phyloP scores from a whole-genome alignment of 768 basidiomycete genomes.

The Leccinum incarnatum region DNA sequence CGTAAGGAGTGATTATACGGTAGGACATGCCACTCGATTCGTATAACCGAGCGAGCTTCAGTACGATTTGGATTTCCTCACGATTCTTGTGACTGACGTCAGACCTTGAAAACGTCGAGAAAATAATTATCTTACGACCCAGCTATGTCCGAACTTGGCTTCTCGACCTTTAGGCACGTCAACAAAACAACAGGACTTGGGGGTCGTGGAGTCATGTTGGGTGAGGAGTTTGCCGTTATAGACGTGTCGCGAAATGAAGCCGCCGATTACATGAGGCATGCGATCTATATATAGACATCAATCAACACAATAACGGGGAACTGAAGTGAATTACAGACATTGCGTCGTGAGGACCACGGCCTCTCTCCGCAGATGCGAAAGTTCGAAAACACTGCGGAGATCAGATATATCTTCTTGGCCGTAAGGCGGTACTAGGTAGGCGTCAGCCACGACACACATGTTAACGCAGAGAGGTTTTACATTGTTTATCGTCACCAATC shows the following conservation, averaged over 20 bases:
- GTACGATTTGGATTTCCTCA: conserved; percentile 49
- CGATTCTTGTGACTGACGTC: conserved; percentile 46
- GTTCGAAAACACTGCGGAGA: conserved; percentile 74
- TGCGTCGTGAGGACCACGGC: conserved; percentile 65
- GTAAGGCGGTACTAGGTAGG: conserved; percentile 65
- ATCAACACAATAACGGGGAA: neutral
- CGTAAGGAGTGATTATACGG: conserved; percentile 79
- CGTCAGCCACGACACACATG: neutral
- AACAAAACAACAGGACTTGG: conserved; percentile 37
- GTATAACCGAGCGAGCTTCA: conserved; percentile 54
- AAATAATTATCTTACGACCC: conserved; percentile 26
- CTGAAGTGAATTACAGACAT: conserved; percentile 46
- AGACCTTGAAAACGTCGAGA: neutral
- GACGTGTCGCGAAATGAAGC: conserved; percentile 62
- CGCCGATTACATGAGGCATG: conserved; percentile 75
- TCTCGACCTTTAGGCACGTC: conserved; percentile 38
- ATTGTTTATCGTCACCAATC: conserved; percentile 40
- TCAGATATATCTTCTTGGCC: conserved; percentile 65
- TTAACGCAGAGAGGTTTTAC: conserved; percentile 18
- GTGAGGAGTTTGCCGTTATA: conserved; percentile 62
- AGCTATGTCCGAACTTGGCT: conserved; percentile 31
- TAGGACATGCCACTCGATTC: conserved; percentile 45
- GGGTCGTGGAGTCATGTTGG: conserved; percentile 41
- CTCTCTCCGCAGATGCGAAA: conserved; percentile 50
- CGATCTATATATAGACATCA: conserved; percentile 49